Conservation (phyloP, 306 rosid species). For the Mimosa pudica region DNA sequence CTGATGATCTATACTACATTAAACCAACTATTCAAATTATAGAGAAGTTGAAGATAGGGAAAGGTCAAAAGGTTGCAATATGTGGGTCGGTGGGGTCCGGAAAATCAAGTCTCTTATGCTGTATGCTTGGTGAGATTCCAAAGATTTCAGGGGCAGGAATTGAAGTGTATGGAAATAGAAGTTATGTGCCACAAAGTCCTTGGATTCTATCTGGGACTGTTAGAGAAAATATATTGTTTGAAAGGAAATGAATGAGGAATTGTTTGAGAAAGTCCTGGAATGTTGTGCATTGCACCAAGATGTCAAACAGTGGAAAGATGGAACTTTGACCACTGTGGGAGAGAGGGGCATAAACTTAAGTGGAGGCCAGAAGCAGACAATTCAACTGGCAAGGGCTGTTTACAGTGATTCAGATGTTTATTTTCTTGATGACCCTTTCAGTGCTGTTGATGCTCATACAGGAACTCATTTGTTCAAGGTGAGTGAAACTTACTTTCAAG, state of each 20-base stretch:
- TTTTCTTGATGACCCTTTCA: conserved; percentile 91
- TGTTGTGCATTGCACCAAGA: conserved; percentile 82
- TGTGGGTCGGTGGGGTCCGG: conserved; percentile 94
- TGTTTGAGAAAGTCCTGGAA: conserved; percentile 68
- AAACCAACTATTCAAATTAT: conserved; percentile 62
- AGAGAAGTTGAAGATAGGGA: conserved; percentile 52
- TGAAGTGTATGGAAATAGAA: conserved; percentile 58
- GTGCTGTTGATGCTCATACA: conserved; percentile 95
- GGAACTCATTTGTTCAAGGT: conserved; percentile 85
- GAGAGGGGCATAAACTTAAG: conserved; percentile 94
- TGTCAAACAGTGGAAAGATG: conserved; percentile 67
- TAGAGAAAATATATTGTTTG: conserved; percentile 84
- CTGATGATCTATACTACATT: conserved; percentile 43
- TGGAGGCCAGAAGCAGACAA: conserved; percentile 92
- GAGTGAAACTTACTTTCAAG: not conserved
- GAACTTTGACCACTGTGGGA: conserved; percentile 72
- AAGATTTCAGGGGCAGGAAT: conserved; percentile 64
- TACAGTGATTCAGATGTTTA: conserved; percentile 84
- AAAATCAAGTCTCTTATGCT: conserved; percentile 78
- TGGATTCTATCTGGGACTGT: conserved; percentile 94
- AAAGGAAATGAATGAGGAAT: conserved; percentile 60
- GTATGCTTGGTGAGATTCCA: conserved; percentile 82
- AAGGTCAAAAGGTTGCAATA: conserved; percentile 81
- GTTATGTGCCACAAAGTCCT: conserved; percentile 91
- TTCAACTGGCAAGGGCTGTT: conserved; percentile 91